A percentile compares a stretch with the other conserved stretches of the same genome.
phyloP scores from a whole-genome alignment of 148 eudicot species.

The Silene latifolia region DNA sequence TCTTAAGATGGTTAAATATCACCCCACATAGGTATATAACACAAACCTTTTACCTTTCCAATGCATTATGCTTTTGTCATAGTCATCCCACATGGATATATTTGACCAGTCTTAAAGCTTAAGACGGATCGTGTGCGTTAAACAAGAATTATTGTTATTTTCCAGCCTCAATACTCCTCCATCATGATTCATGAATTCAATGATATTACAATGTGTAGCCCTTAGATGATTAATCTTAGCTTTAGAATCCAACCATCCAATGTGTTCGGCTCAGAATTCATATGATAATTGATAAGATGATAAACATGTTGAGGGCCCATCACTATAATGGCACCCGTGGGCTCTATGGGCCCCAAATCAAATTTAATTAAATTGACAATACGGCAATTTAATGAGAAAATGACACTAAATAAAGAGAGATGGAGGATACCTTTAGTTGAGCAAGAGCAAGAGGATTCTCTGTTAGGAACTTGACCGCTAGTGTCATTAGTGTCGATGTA shows the following conservation, averaged over 20 bases:
- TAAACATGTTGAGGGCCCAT: conserved; percentile 27
- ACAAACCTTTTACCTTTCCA: too few species aligned
- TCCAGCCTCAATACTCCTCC: background rate
- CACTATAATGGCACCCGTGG: conserved; percentile 31
- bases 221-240: conserved; percentile 8
- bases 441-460: conserved; percentile 83
- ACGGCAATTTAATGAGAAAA: conserved; percentile 12
- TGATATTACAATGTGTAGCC: background rate
- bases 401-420: background rate
- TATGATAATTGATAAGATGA: conserved; percentile 32
- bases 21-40: too few species aligned
- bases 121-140: too few species aligned
- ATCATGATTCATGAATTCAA: background rate
- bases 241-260: conserved; percentile 30
- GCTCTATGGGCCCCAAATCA: conserved; percentile 24
- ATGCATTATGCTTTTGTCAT: too few species aligned
- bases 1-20: too few species aligned
- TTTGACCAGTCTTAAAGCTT: too few species aligned
- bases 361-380: background rate
- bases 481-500: conserved; percentile 86
- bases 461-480: conserved; percentile 83
- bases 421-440: conserved; percentile 57
- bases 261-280: conserved; percentile 45
- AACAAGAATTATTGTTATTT: too few species aligned
- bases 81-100: too few species aligned